Evolutionary conservation across 345 rosid genomes (phyloP), one percentile per base, ranked within the genome.

Genomic region (Ceriops tagal): DNA sequence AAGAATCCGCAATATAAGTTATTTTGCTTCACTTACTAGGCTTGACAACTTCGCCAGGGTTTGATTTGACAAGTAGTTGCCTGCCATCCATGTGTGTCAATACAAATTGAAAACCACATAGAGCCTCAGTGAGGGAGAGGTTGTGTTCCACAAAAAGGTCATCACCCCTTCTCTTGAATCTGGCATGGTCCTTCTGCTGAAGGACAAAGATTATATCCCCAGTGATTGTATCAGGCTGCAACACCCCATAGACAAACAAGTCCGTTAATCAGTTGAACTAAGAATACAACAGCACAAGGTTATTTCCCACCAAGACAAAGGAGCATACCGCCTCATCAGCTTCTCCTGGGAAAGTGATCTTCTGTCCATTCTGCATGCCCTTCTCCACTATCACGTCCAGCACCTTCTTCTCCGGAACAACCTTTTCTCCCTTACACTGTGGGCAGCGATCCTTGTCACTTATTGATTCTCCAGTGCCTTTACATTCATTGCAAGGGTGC

Each of bases 311-410:
- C 37, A 56, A 24, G 49, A 43, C 18, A 11, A 3, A 3, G 18
- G 4, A 26, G 70, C 90, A 22, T 70, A 93, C 97, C 57, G 88
- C 91, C 77, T 91, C 95, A 81, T 91, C 98, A 5, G 96, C 98
- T 88, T 88, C 96, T 2, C 98, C 98, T 4, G 78, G 86, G 84
- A 91, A 91, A 16, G 96, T 89, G 58, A 93, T 86, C 80, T 91
- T 93, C 85, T 91, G 98, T 9, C 83, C 81, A 64, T 88, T 75
- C 68, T 83, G 92, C 98, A 93, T 93, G n/a, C 98, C 98, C 85
- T 91, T 93, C 75, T 91, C 98, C 31, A 91, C 98, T 55, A 73
- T 11, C 6, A 89, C 95, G 61, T 93, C 98, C 69, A 91, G 61
- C 59, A 93, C 96, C 71, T 93, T 91, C 86, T 91, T 93, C 83